Evolutionary conservation across 1,284 basidiomycete genomes (phyloP).

Genomic region (Earliella scabrosa): DNA sequence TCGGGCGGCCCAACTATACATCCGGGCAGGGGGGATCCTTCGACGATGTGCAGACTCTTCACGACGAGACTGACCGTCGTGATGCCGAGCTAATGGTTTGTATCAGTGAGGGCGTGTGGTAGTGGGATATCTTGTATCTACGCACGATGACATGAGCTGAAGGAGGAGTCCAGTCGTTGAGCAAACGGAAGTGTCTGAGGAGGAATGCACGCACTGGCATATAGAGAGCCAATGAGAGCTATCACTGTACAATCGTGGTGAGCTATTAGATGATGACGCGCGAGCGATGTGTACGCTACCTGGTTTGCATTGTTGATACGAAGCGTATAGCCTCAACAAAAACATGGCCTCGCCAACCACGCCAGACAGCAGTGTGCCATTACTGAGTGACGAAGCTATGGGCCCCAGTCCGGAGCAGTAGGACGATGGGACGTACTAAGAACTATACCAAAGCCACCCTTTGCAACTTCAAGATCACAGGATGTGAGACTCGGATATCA

Average conservation of each 20-base stretch:
- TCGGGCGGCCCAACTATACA: conserved; percentile 2
- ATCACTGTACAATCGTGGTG: not conserved
- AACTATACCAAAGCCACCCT: conserved; percentile 17
- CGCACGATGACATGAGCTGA: not conserved
- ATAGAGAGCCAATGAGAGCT: conserved; percentile 1
- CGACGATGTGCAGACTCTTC: not conserved
- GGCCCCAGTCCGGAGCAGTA: not conserved
- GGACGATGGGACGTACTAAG: not conserved
- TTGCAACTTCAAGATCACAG: conserved; percentile 6
- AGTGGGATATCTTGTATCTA: too few relatives aligned
- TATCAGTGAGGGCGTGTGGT: too few relatives aligned
- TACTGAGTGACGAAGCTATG: not conserved
- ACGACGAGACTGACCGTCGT: not conserved
- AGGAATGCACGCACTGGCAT: conserved; percentile 6
- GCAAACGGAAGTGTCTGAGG: not conserved
- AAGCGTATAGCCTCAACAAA: conserved; percentile 18
- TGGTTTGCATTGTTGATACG: conserved; percentile 11
- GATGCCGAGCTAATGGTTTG: conserved; percentile 9
- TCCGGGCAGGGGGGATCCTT: conserved; percentile 11
- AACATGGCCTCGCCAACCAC: conserved; percentile 19
- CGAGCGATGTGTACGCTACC: not conserved
- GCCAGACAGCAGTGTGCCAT: conserved; percentile 12
- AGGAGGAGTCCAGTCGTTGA: not conserved
- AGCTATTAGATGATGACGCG: too few relatives aligned
- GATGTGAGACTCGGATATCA: not conserved